Conservation (phyloP, 2,329 filamentous ascomycete species). For the Diaporthe citriasiana region DNA sequence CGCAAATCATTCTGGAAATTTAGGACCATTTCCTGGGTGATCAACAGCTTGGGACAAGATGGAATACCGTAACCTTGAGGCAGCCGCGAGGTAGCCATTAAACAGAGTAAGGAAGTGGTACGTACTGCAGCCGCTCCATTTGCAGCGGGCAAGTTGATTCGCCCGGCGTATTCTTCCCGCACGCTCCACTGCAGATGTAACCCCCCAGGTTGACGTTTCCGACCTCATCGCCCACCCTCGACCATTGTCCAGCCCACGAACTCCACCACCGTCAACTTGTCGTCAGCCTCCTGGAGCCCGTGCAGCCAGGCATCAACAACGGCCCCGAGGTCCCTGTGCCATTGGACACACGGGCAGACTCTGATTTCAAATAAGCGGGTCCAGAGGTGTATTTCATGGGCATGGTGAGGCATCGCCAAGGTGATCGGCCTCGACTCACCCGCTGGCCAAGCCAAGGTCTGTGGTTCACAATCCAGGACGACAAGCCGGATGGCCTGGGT, state of each 20-base stretch:
- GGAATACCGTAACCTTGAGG: not conserved
- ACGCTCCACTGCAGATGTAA: slow-evolving; percentile 6
- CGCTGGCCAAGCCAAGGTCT: slow-evolving; percentile 27
- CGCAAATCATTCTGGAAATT: not conserved
- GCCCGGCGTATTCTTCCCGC: not conserved
- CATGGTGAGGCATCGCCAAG: slow-evolving; percentile 33
- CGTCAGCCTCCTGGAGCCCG: not conserved
- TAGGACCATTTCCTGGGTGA: not conserved
- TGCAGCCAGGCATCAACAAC: not conserved
- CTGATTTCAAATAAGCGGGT: slow-evolving; percentile 27
- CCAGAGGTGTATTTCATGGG: not conserved
- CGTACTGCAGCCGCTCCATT: not conserved
- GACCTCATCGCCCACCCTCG: not conserved
- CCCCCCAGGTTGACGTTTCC: not conserved
- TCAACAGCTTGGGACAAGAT: not conserved
- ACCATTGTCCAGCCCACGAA: not conserved
- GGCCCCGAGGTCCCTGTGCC: not conserved
- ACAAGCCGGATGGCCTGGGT: slow-evolving; percentile 28
- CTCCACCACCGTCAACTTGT: not conserved
- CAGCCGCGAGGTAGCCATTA: not conserved
- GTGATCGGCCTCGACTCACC: slow-evolving; percentile 31
- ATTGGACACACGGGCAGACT: not conserved
- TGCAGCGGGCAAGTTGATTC: not conserved
- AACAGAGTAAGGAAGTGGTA: not conserved
- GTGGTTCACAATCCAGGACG: slow-evolving; percentile 19